These are phyloP conservation scores for Tulasnella sp. DNA, from an alignment of 768 basidiomycete species.

Conservation along the genomic window DNA sequence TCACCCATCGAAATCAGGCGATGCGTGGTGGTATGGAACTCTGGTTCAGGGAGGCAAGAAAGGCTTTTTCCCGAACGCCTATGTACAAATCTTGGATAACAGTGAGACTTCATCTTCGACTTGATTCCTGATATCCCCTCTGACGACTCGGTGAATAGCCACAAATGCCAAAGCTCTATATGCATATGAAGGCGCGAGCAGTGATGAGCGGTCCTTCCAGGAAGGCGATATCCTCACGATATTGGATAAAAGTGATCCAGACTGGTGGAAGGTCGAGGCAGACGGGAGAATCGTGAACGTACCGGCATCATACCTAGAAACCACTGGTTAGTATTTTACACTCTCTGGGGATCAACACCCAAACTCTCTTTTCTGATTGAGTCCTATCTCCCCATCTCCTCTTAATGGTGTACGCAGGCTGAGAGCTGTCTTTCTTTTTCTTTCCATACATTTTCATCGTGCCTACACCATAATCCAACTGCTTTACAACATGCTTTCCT, in stretches of 20 bases:
- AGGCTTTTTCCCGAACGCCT: slow-evolving; percentile 87
- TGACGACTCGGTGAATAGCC: slow-evolving; percentile 22
- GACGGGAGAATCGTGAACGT: slow-evolving; percentile 80
- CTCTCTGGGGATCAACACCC: slow-evolving; percentile 5
- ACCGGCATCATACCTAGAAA: slow-evolving; percentile 83
- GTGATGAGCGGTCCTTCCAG: slow-evolving; percentile 76
- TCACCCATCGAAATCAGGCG: slow-evolving; percentile 73
- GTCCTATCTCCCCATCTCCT: slow-evolving; percentile 33
- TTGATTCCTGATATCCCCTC: background rate
- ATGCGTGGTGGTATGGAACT: slow-evolving; percentile 92
- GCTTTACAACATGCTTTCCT: no score
- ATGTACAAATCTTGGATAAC: slow-evolving; percentile 60
- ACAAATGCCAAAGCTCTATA: slow-evolving; percentile 73
- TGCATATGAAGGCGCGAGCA: slow-evolving; percentile 53
- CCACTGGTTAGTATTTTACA: slow-evolving; percentile 66
- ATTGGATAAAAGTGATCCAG: slow-evolving; percentile 70
- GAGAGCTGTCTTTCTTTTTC: slow-evolving; percentile 12
- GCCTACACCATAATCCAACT: background rate
- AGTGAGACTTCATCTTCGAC: slow-evolving; percentile 37
- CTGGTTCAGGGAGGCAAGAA: slow-evolving; percentile 49
- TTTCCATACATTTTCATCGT: slow-evolving; percentile 29
- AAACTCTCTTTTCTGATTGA: slow-evolving; percentile 31
- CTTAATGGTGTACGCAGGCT: slow-evolving; percentile 10
- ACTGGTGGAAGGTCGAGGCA: slow-evolving; percentile 96
- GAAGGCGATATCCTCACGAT: slow-evolving; percentile 73